Conservation (phyloP, 768 basidiomycete species). For the Scleroderma citrinum region DNA sequence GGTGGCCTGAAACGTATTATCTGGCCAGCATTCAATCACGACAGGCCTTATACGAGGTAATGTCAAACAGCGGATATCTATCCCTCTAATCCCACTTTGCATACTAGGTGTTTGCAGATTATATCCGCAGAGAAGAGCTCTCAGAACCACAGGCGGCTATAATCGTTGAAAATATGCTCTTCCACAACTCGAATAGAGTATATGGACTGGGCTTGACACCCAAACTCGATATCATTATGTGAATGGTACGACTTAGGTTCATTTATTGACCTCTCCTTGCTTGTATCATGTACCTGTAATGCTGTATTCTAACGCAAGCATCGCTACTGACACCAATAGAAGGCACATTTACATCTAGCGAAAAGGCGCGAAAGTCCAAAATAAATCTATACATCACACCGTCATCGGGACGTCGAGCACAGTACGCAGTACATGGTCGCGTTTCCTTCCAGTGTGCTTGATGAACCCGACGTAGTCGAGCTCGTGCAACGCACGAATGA, state of each 20-base stretch:
- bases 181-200: constrained; percentile 59
- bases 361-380: too few species aligned
- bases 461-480: constrained; percentile 76
- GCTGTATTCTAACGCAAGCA: too few species aligned
- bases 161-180: constrained; percentile 53
- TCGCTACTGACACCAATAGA: too few species aligned
- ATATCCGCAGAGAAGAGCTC: constrained; percentile 43
- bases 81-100: background rate
- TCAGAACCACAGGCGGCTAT: constrained; percentile 47
- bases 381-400: constrained; percentile 2
- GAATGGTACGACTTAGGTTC: background rate
- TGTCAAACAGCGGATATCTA: background rate
- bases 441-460: constrained; percentile 73
- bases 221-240: constrained; percentile 8
- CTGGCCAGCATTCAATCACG: constrained; percentile 62
- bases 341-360: too few species aligned
- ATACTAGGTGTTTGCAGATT: constrained; percentile 52
- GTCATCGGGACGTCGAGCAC: constrained; percentile 45
- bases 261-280: too few species aligned
- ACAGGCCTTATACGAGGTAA: constrained; percentile 53
- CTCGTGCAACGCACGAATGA: constrained; percentile 75
- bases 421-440: constrained; percentile 67
- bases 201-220: constrained; percentile 51
- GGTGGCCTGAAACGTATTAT: constrained; percentile 78
- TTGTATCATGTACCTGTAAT: too few species aligned